These are phyloP conservation scores for Hyaloscypha hepaticicola DNA, from an alignment of 495 filamentous ascomycete species.

Conservation along the genomic window DNA sequence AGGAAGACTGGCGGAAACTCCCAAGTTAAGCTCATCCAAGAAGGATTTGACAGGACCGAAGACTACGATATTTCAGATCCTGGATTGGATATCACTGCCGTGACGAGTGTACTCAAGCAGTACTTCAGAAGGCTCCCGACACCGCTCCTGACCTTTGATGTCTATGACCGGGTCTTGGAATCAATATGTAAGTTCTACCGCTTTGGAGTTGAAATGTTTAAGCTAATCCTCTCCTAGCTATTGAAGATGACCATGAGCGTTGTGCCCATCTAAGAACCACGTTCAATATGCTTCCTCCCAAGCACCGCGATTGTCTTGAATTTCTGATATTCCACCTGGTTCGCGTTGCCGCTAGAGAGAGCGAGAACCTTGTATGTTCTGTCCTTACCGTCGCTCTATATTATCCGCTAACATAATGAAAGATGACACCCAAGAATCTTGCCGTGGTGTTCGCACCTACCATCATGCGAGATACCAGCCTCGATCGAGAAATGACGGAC, in stretches of 20 bases:
- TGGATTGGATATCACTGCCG: conserved; percentile 91
- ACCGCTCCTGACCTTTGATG: conserved; percentile 87
- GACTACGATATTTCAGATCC: conserved; percentile 92
- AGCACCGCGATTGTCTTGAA: conserved; percentile 86
- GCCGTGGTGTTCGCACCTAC: conserved; percentile 98
- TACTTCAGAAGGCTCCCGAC: conserved; percentile 94
- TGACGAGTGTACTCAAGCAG: conserved; percentile 94
- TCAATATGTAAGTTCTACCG: conserved; percentile 54
- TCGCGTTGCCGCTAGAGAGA: conserved; percentile 77
- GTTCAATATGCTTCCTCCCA: conserved; percentile 72
- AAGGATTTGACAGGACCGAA: conserved; percentile 82
- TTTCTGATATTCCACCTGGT: conserved; percentile 93
- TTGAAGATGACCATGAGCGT: conserved; percentile 56
- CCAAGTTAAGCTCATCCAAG: conserved; percentile 81
- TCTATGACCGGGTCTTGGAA: conserved; percentile 88
- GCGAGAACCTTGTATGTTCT: conserved; percentile 62
- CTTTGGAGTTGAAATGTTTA: not conserved
- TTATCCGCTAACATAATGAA: conserved; percentile 26
- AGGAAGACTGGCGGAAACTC: conserved; percentile 91
- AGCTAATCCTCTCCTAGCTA: conserved; percentile 40
- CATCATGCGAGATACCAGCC: conserved; percentile 83
- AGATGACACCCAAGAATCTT: conserved; percentile 91
- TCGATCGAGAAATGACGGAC: conserved; percentile 94
- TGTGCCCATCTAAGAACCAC: conserved; percentile 66
- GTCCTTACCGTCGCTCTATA: conserved; percentile 1